Conservation (phyloP, 129 eudicot genomes). For the Sambucus nigra region DNA sequence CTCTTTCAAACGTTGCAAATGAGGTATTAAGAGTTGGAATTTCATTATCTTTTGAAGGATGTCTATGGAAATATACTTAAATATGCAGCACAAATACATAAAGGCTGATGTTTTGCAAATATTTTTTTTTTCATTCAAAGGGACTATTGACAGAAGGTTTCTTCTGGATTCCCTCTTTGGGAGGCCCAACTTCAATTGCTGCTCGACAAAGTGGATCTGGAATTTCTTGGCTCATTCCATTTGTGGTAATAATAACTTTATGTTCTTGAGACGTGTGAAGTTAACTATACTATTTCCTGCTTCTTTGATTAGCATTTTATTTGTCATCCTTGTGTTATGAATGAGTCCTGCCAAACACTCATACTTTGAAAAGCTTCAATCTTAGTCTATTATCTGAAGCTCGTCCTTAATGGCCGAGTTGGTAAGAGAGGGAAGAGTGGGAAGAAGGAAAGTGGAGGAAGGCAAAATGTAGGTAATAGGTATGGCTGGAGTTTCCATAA, state of each 20-base stretch:
- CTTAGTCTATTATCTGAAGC: too few species aligned
- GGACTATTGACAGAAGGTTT: slow-evolving; percentile 94
- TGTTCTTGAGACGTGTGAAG: background rate
- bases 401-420: too few species aligned
- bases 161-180: slow-evolving; percentile 99
- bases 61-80: background rate
- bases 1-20: slow-evolving; percentile 98
- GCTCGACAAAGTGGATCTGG: slow-evolving; percentile 99
- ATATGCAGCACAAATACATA: background rate
- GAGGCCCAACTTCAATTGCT: slow-evolving; percentile 98
- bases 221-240: slow-evolving; percentile 94
- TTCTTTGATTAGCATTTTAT: background rate
- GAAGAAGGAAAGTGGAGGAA: too few species aligned
- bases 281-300: background rate
- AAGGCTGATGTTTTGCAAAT: slow-evolving; percentile 8
- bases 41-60: background rate
- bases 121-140: slow-evolving; percentile 32
- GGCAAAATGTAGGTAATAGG: too few species aligned
- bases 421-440: too few species aligned
- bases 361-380: background rate
- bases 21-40: slow-evolving; percentile 46
- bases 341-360: background rate
- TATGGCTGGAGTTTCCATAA: too few species aligned
- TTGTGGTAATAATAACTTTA: slow-evolving; percentile 57
- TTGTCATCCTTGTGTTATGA: background rate